Base-by-base conservation (phyloP, 2,329 filamentous ascomycete species). In the Cercospora berteroae region DNA sequence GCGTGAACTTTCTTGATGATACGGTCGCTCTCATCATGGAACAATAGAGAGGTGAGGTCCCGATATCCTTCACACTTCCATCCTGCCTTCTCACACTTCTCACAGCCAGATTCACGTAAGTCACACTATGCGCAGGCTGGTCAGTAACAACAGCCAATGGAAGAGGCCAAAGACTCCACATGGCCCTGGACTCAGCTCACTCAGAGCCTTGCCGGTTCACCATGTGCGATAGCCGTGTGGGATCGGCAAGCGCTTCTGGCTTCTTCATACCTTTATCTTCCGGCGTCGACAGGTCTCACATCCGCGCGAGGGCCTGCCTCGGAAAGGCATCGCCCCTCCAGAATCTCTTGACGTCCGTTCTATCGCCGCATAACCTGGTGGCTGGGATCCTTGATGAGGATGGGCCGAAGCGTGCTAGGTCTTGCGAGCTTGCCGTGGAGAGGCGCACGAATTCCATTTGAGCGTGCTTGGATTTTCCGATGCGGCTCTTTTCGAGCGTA, bases 211-310 rank as follows among this genome's bases (percentile, higher is more conserved):
- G 27, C 48, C n/a, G 48, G 23, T 55, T 27, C 23, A 55, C 48
- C 48, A 27, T 55, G 48, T 55, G 50, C 10, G 36, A 62, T 62
- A 16, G 36, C 59, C 59, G 18, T 39, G 33, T 50, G 60, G 25
- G n/a, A 56, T 56, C 18, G 9, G 29, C 29, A 36, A 36, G 39
- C 23, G 62, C 9, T 23, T 44, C 48, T 56, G 39, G 36, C 33
- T 42, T 12, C 36, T 18, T 59, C 68, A 61, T 63, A 71, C 71
- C 65, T 72, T 72, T 48, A 69, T 71, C 71, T 71, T 72, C 27
- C 70, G 66, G 52, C 65, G 60, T 29, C 71, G 60, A 65, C 71
- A 72, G 33, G 69, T 69, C 59, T 70, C 68, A 66, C 71, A 72
- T 27, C 68, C 68, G 27, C 55, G 50, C 16, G 68, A 70, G 23